Evolutionary conservation across 176 grass and related monocot genomes (phyloP).

Genomic region (Sorghum bicolor): Sorghum_bicolor_NCBIv3 NC_012877.2:44945501-44946000

Average conservation of each 20-base stretch:
- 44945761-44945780: slow-evolving; percentile 43
- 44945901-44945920: slow-evolving; percentile 24
- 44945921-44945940: slow-evolving; percentile 56
- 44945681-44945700: slow-evolving; percentile 46
- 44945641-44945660: slow-evolving; percentile 57
- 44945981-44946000: slow-evolving; percentile 70
- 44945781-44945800: slow-evolving; percentile 32
- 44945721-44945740: slow-evolving; percentile 45
- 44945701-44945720: slow-evolving; percentile 43
- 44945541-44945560: background rate
- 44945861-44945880: slow-evolving; percentile 35
- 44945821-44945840: slow-evolving; percentile 45
- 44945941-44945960: slow-evolving; percentile 48
- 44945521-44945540: background rate
- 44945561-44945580: background rate
- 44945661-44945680: slow-evolving; percentile 41
- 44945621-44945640: slow-evolving; percentile 43
- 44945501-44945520: background rate
- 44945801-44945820: slow-evolving; percentile 20
- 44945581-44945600: slow-evolving; percentile 26
- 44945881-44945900: slow-evolving; percentile 30
- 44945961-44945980: slow-evolving; percentile 56
- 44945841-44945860: slow-evolving; percentile 57
- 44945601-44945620: slow-evolving; percentile 56
- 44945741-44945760: slow-evolving; percentile 44